phyloP scores from a whole-genome alignment of 495 filamentous ascomycete species.

The Tuber microsphaerosporum region DNA sequence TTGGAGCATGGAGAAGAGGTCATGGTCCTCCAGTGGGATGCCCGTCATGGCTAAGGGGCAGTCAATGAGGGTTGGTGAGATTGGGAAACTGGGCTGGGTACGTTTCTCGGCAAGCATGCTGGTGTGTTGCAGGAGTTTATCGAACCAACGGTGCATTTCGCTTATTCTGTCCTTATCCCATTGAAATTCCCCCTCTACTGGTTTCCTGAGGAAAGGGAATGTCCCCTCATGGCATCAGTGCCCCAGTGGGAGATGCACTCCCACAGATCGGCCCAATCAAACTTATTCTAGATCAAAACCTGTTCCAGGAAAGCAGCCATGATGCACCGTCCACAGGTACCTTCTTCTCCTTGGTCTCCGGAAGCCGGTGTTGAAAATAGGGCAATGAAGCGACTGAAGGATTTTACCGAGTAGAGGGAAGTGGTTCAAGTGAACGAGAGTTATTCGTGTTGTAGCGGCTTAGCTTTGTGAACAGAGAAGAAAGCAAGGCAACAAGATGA shows the following conservation, averaged over 20 bases:
- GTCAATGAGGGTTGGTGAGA: neutral
- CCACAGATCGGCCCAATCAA: constrained; percentile 78
- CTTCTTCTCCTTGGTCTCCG: neutral
- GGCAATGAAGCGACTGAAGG: neutral
- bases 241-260: constrained; percentile 63
- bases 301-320: constrained; percentile 41
- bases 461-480: neutral
- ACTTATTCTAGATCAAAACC: constrained; percentile 73
- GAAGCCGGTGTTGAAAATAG: constrained; percentile 53
- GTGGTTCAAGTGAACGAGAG: neutral
- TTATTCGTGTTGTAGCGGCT: neutral
- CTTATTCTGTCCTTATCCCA: constrained; percentile 61
- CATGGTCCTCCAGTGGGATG: neutral
- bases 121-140: constrained; percentile 42
- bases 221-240: constrained; percentile 76
- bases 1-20: neutral
- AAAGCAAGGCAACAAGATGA: neutral
- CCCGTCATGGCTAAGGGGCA: neutral
- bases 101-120: neutral
- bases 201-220: constrained; percentile 78
- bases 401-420: neutral
- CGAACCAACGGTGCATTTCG: constrained; percentile 57
- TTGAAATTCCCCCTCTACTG: constrained; percentile 52
- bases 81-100: neutral
- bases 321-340: constrained; percentile 42